Evolutionary conservation across 2,329 filamentous ascomycete genomes (phyloP).

Genomic region (Knufia petricola): DNA sequence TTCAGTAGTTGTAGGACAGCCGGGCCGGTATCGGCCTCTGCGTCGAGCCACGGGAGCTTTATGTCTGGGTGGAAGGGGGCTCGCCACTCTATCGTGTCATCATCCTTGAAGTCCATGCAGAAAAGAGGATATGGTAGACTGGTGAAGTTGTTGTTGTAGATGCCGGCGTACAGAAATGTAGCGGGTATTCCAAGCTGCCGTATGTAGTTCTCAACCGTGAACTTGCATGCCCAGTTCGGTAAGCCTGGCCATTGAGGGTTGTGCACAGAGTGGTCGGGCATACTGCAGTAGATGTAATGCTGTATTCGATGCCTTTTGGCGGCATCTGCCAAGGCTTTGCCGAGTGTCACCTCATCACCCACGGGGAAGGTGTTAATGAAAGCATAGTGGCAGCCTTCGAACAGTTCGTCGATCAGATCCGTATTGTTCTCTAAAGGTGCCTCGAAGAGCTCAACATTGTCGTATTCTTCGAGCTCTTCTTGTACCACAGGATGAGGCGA

Average conservation of each 20-base stretch:
- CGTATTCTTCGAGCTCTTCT: slow-evolving; percentile 69
- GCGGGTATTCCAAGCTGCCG: slow-evolving; percentile 71
- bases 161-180: slow-evolving; percentile 91
- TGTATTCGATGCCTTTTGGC: slow-evolving; percentile 69
- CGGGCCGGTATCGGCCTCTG: slow-evolving; percentile 90
- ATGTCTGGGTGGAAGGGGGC: slow-evolving; percentile 87
- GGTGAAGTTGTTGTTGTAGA: slow-evolving; percentile 99
- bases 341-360: slow-evolving; percentile 84
- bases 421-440: slow-evolving; percentile 61
- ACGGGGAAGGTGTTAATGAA: slow-evolving; percentile 95
- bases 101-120: slow-evolving; percentile 78
- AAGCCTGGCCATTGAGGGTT: slow-evolving; percentile 68
- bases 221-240: slow-evolving; percentile 86
- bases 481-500: slow-evolving; percentile 81
- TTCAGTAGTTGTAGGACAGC: slow-evolving; percentile 91
- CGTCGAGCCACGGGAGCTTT: slow-evolving; percentile 88
- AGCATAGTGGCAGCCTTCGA: slow-evolving; percentile 73
- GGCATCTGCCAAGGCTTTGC: slow-evolving; percentile 77
- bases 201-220: slow-evolving; percentile 85
- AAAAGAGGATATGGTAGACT: slow-evolving; percentile 86
- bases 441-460: slow-evolving; percentile 67
- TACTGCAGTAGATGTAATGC: slow-evolving; percentile 93
- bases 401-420: slow-evolving; percentile 64
- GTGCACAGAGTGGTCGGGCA: slow-evolving; percentile 86
- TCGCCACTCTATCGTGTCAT: slow-evolving; percentile 85